phyloP scores from a whole-genome alignment of 306 rosid genomes.

The Amphicarpaea edgeworthii region DNA sequence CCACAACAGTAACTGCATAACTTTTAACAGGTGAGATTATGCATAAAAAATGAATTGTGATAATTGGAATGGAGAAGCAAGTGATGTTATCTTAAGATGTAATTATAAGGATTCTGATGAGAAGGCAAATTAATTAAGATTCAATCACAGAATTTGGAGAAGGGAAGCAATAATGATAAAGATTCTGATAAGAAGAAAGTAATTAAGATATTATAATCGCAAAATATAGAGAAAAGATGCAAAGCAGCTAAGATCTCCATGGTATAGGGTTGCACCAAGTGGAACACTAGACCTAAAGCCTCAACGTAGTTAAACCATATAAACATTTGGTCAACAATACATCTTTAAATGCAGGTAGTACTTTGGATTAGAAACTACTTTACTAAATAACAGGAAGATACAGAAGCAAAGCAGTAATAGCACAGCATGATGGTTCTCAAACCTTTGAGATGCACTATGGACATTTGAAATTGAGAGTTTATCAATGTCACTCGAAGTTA shows the following conservation, averaged over 20 bases:
- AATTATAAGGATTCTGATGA: slow-evolving; percentile 9
- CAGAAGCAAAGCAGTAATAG: slow-evolving; percentile 28
- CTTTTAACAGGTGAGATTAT: slow-evolving; percentile 28
- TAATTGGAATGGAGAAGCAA: slow-evolving; percentile 22
- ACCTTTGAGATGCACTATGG: slow-evolving; percentile 67
- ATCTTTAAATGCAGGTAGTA: slow-evolving; percentile 10
- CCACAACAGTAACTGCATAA: slow-evolving; percentile 28
- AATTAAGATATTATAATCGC: background rate
- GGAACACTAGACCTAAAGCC: slow-evolving; percentile 22
- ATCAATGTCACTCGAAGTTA: slow-evolving; percentile 88
- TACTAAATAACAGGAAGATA: slow-evolving; percentile 30
- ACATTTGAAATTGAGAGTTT: slow-evolving; percentile 84
- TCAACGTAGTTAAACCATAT: slow-evolving; percentile 20
- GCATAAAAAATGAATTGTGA: background rate
- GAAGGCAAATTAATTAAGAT: slow-evolving; percentile 2
- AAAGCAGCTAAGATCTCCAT: slow-evolving; percentile 34
- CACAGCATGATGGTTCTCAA: slow-evolving; percentile 33
- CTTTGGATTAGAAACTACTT: slow-evolving; percentile 20
- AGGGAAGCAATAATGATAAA: slow-evolving; percentile 27
- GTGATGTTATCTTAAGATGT: background rate
- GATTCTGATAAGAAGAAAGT: background rate
- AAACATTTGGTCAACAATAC: slow-evolving; percentile 15
- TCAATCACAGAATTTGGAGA: slow-evolving; percentile 23
- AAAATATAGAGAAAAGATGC: slow-evolving; percentile 28
- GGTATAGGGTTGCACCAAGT: slow-evolving; percentile 34